Evolutionary conservation across 306 rosid genomes (phyloP).

Genomic region (Macrotyloma uniflorum): DNA sequence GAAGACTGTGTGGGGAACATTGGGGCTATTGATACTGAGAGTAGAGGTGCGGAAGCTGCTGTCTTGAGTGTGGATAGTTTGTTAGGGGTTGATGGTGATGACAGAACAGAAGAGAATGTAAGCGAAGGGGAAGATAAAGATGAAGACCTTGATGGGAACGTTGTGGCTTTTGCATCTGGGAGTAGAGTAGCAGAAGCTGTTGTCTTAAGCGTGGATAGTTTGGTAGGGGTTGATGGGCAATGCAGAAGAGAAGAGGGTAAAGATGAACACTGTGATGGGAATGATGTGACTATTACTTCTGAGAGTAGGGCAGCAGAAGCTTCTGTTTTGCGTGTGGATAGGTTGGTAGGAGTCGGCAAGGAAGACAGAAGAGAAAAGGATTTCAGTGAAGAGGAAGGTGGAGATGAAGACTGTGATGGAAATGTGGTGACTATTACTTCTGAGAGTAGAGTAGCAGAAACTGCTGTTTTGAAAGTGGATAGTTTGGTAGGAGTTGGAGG

Average conservation of each 20-base stretch:
- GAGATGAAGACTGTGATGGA: conserved; percentile 24
- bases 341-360: neutral
- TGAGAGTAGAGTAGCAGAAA: neutral
- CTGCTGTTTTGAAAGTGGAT: conserved; percentile 8
- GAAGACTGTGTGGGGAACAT: neutral
- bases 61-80: neutral
- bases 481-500: neutral
- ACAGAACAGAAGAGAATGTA: neutral
- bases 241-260: neutral
- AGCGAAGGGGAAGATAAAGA: neutral
- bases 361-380: neutral
- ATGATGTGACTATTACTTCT: conserved; percentile 17
- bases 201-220: conserved; percentile 10
- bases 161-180: neutral
- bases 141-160: neutral
- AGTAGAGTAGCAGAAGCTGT: neutral
- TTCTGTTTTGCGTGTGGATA: conserved; percentile 11
- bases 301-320: neutral
- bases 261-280: conserved; percentile 31
- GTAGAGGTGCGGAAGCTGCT: neutral
- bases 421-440: conserved; percentile 24
- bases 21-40: neutral
- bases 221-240: neutral
- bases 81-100: neutral
- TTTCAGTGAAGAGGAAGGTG: neutral